phyloP scores from a whole-genome alignment of 352 stramenopile species.

The Phytophthora pinifolia region DNA sequence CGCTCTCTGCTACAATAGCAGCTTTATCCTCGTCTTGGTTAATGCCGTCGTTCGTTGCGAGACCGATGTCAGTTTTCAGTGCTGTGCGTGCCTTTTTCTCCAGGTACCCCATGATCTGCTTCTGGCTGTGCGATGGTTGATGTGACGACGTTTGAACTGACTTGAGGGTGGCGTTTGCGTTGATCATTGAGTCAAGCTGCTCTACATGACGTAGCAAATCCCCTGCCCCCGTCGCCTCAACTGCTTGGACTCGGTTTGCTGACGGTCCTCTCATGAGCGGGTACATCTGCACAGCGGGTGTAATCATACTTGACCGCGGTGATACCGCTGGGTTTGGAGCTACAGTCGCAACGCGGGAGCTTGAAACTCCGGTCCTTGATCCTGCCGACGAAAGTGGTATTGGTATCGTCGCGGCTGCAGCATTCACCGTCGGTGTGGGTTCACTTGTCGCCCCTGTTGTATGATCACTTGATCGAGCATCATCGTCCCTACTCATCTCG shows the following conservation, averaged over 20 bases:
- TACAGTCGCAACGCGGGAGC: background rate
- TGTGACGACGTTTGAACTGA: slow-evolving; percentile 4
- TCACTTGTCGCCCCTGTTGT: background rate
- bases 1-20: slow-evolving; percentile 2
- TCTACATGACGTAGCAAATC: slow-evolving; percentile 34
- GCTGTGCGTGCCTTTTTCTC: slow-evolving; percentile 22
- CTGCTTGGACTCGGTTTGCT: slow-evolving; percentile 9
- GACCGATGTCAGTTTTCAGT: slow-evolving; percentile 7
- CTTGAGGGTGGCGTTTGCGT: slow-evolving; percentile 32
- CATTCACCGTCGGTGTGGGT: background rate
- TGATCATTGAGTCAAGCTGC: slow-evolving; percentile 44
- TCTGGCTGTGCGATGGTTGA: slow-evolving; percentile 12
- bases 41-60: background rate
- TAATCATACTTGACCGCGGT: background rate
- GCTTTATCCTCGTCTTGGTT: slow-evolving; percentile 5
- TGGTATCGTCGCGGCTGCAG: background rate
- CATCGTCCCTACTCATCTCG: background rate
- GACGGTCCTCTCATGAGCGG: slow-evolving; percentile 14
- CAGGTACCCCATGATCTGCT: slow-evolving; percentile 26
- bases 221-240: slow-evolving; percentile 24
- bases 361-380: background rate
- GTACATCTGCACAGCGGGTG: background rate
- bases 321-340: background rate
- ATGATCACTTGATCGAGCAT: slow-evolving; percentile 1
- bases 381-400: background rate